phyloP scores from a whole-genome alignment of 192 early-diverging fungal species.

The Spizellomyces punctatus region DNA sequence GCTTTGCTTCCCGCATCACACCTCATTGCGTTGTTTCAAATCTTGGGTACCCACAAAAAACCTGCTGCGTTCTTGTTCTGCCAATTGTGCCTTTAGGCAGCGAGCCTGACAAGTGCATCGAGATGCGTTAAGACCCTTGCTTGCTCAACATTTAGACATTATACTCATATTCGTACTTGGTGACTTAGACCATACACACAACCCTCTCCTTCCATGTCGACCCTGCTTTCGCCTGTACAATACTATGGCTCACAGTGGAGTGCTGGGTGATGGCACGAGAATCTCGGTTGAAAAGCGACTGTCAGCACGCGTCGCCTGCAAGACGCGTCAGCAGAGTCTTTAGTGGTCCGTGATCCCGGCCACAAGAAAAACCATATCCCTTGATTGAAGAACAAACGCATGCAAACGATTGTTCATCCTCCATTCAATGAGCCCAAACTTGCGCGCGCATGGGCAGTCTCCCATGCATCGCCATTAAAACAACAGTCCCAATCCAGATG shows the following conservation, averaged over 20 bases:
- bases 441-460: no score
- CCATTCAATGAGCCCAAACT: no score
- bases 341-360: not conserved
- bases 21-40: constrained; percentile 61
- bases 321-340: no score
- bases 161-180: constrained; percentile 49
- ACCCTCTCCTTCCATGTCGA: constrained; percentile 23
- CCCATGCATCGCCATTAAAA: no score
- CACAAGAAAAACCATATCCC: not conserved
- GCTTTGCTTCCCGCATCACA: constrained; percentile 17
- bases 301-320: no score
- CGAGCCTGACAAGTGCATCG: constrained; percentile 28
- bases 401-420: no score
- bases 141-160: not conserved
- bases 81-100: constrained; percentile 57
- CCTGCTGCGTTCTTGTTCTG: constrained; percentile 64
- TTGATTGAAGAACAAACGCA: not conserved
- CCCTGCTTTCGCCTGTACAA: not conserved
- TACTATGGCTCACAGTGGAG: no score
- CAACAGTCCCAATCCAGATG: no score
- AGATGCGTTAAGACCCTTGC: not conserved
- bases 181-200: constrained; percentile 68
- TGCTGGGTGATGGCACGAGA: no score
- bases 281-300: no score
- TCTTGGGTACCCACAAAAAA: constrained; percentile 75